Conservation (phyloP, 495 filamentous ascomycete species). For the Xylaria nigripes region DNA sequence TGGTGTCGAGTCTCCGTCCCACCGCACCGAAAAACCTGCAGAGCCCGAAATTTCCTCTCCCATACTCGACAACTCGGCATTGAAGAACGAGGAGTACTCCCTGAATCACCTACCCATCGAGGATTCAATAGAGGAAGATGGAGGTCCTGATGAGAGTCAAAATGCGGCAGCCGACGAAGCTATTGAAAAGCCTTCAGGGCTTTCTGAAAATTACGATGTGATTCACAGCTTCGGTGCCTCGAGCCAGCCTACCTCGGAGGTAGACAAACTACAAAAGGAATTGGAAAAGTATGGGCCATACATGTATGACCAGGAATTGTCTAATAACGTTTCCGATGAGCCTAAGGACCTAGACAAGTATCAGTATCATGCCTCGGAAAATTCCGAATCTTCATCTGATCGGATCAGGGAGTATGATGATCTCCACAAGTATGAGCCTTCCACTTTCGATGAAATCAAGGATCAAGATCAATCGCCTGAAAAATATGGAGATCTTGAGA, state of each 20-base stretch:
- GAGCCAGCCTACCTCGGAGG: neutral
- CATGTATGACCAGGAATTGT: constrained; percentile 22
- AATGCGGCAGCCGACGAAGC: constrained; percentile 3
- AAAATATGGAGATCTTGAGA: constrained; percentile 25
- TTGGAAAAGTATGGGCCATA: constrained; percentile 21
- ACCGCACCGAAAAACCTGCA: neutral
- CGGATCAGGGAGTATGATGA: constrained; percentile 18
- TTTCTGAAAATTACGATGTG: constrained; percentile 18
- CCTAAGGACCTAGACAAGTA: constrained; percentile 25
- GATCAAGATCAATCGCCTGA: constrained; percentile 18
- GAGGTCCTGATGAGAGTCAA: constrained; percentile 22
- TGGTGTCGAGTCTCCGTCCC: neutral
- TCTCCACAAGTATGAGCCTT: constrained; percentile 28
- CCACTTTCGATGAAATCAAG: constrained; percentile 24
- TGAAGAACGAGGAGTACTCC: constrained; percentile 27
- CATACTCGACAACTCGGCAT: constrained; percentile 5
- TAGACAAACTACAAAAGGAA: constrained; percentile 8
- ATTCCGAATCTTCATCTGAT: neutral
- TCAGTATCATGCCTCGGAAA: neutral
- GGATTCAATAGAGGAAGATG: constrained; percentile 16
- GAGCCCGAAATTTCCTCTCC: neutral
- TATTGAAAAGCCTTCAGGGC: constrained; percentile 5
- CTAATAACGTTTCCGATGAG: constrained; percentile 20
- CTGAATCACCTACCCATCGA: constrained; percentile 25
- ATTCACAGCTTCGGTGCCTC: constrained; percentile 20